Evolutionary conservation across 2,329 filamentous ascomycete species (phyloP), one percentile per base, ranked within the genome.

Genomic region (Magnaporthales sp.): DNA sequence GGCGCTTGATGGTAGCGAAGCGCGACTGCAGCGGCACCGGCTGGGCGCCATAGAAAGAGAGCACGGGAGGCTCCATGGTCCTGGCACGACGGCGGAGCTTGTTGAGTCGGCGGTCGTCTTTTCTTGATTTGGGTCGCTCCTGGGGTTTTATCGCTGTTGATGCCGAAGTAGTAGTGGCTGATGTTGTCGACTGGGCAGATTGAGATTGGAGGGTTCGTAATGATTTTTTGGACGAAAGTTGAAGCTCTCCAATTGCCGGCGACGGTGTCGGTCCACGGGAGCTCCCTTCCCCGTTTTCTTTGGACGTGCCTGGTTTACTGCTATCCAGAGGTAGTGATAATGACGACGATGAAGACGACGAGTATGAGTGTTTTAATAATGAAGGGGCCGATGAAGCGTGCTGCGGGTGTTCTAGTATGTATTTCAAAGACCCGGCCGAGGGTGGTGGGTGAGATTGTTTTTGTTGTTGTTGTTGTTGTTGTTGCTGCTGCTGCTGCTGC

Each of bases 11-110:
- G 69, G 80, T 80, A 62, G 81, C 83, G 69, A 87, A 87, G 30
- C 85, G 83, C 60, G 80, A 80, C n/a, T 84, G 84, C 8, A 88
- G 76, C n/a, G 84, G 83, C 24, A 86, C 81, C 9, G 83, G 83
- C 70, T 85, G 81, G 15, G 81, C 80, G 72, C 84, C 83, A 79
- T 84, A 86, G 69, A 86, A 86, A 1, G 83, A 85, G 63, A 85
- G 74, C 64, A 84, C 80, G 22, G 83, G 83, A 9, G 80, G 77
- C 67, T 84, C 81, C 76, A 82, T 81, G 72, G 70, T 68, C 67
- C 68, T 68, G 19, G 67, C 65, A 27, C 67, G 65, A 15, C 27
- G 63, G 15, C 67, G 65, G 26, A 68, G 63, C 65, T 68, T 68
- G 31, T 63, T 63, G 24, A 65, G 38, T 19, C 65, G 62, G 65